Evolutionary conservation across 441 rosid genomes (phyloP).

Genomic region (Euphorbia schlechtendalii): DNA sequence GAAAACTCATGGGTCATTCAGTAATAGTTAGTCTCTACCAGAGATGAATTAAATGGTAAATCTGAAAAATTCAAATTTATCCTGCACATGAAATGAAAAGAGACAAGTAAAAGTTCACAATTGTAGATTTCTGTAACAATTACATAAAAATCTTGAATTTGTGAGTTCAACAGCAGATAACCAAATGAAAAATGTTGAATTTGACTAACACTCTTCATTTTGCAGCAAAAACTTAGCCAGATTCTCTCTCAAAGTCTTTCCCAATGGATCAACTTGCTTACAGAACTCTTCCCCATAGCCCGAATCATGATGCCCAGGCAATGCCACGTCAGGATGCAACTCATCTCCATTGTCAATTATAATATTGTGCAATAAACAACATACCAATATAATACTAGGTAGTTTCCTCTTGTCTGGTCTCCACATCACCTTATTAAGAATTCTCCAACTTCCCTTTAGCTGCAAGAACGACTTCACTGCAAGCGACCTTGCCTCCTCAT

Average conservation of each 20-base stretch:
- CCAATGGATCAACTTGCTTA: slow-evolving; percentile 56
- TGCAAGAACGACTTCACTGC: slow-evolving; percentile 70
- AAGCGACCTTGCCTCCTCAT: slow-evolving; percentile 56
- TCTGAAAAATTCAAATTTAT: too few relatives aligned
- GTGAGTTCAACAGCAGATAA: not conserved
- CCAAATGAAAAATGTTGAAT: not conserved
- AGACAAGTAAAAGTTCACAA: not conserved
- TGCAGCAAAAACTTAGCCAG: slow-evolving; percentile 44
- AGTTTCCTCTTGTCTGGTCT: slow-evolving; percentile 87
- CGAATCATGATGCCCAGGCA: slow-evolving; percentile 57
- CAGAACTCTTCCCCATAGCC: slow-evolving; percentile 60
- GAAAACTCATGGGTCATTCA: not conserved
- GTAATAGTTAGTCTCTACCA: too few relatives aligned
- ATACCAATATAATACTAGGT: slow-evolving; percentile 80
- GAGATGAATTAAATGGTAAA: too few relatives aligned
- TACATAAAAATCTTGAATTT: not conserved
- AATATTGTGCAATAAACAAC: slow-evolving; percentile 82
- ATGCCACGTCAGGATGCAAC: slow-evolving; percentile 59
- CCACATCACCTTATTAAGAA: slow-evolving; percentile 94
- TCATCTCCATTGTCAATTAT: slow-evolving; percentile 68
- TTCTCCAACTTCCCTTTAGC: slow-evolving; percentile 89
- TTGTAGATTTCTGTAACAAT: not conserved
- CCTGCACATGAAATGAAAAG: too few relatives aligned
- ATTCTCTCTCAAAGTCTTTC: slow-evolving; percentile 44
- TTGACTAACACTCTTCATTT: slow-evolving; percentile 18